These are phyloP conservation scores for Puccinia brachypodii DNA, from an alignment of 1,284 basidiomycete species.

Conservation along the genomic window DNA sequence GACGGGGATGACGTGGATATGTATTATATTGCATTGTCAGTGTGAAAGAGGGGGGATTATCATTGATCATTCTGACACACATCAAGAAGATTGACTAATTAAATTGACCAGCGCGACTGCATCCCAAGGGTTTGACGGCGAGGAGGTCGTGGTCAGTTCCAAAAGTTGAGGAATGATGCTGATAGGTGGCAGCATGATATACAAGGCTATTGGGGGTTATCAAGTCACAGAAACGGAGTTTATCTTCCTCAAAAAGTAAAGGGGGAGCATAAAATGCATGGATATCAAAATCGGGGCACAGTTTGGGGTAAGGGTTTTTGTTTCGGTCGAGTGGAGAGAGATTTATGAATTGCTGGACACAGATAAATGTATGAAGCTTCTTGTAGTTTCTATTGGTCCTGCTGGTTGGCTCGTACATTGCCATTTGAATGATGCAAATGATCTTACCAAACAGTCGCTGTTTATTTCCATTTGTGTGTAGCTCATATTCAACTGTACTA, in stretches of 20 bases:
- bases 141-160: not conserved
- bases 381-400: not conserved
- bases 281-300: conserved; percentile 27
- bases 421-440: not conserved
- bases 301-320: conserved; percentile 23
- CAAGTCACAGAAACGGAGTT: conserved; percentile 4
- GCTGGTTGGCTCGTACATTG: not conserved
- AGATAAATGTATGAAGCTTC: not conserved
- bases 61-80: too few relatives aligned
- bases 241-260: conserved; percentile 11
- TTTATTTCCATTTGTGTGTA: not conserved
- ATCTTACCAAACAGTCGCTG: not conserved
- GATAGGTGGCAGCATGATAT: not conserved
- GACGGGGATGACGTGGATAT: too few relatives aligned
- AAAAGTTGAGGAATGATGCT: conserved; percentile 7
- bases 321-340: not conserved
- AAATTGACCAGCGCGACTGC: not conserved
- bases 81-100: too few relatives aligned
- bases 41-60: too few relatives aligned
- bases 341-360: not conserved
- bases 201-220: conserved; percentile 5
- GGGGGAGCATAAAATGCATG: conserved; percentile 17
- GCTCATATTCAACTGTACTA: not conserved
- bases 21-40: too few relatives aligned
- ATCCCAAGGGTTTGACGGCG: conserved; percentile 23